Evolutionary conservation across 257 asterid species (phyloP), one percentile per base, ranked within the genome.

Genomic region (Petunia secreta): DNA sequence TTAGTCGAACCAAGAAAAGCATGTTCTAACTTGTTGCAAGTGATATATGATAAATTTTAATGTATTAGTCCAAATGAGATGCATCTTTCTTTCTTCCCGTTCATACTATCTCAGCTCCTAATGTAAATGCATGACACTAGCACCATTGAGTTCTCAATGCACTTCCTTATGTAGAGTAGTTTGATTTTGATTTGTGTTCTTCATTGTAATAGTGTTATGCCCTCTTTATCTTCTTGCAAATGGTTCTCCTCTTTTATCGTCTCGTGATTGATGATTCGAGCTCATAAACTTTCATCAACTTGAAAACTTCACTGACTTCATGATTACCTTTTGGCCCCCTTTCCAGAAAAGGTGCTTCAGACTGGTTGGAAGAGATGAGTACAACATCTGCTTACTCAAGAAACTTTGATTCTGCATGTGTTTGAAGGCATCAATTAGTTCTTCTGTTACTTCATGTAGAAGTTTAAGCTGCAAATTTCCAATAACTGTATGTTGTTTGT

Each of bases 361-460:
- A 96, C 96, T 3, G 98, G 98, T 50, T 94, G 98, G 98, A 90
- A 91, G 93, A 88, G 98, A 90, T 94, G 89, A 92, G 84, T 8
- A 75, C 53, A 57, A 63, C 79, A 71, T 65, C 75, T 11, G 62
- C 83, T 82, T 71, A 48, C 77, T 71, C 77, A 11, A 71, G 77
- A 60, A 71, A 71, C 77, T 71, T 71, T 71, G 34, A 60, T 71
- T 46, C 77, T 3, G 77, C 77, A 34, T 48, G 13, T 71, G 77
- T 71, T 25, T 71, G 77, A 46, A 4, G 57, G 8, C 77, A 48
- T 34, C 77, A 71, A 48, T 48, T 40, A 52, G 43, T 40, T 66
- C 74, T 66, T 65, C 11, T 7, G 36, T 36, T 66, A 50, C 11
- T 71, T 71, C 50, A 43, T 71, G 77, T 71, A 34, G 13, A 25